Conservation (phyloP, 495 filamentous ascomycete species). For the Oleoguttula mirabilis region DNA sequence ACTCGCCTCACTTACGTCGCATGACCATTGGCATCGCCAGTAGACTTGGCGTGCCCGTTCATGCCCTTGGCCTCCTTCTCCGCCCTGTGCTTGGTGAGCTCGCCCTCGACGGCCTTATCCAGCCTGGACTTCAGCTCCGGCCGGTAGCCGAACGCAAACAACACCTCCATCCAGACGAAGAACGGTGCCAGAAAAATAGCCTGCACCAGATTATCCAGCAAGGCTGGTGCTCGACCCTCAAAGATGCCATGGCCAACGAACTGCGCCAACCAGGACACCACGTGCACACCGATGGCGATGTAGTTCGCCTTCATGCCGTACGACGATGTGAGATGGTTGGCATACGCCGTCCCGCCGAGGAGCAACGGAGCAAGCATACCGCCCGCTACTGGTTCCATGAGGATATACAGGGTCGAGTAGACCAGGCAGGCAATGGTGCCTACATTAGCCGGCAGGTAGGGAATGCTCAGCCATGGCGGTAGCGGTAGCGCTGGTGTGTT, state of each 20-base stretch:
- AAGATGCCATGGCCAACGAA: slow-evolving; percentile 87
- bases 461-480: slow-evolving; percentile 54
- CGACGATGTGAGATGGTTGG: slow-evolving; percentile 58
- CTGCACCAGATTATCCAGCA: slow-evolving; percentile 83
- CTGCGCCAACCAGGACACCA: slow-evolving; percentile 73
- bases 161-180: slow-evolving; percentile 92
- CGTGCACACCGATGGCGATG: slow-evolving; percentile 52
- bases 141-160: slow-evolving; percentile 85
- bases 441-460: slow-evolving; percentile 68
- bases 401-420: slow-evolving; percentile 71
- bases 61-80: slow-evolving; percentile 30
- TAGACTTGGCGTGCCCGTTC: slow-evolving; percentile 19
- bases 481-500: slow-evolving; percentile 63
- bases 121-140: slow-evolving; percentile 72
- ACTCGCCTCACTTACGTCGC: too few species aligned
- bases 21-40: slow-evolving; percentile 4
- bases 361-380: slow-evolving; percentile 59
- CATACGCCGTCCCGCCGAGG: slow-evolving; percentile 55
- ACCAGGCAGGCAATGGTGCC: slow-evolving; percentile 61
- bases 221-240: slow-evolving; percentile 75
- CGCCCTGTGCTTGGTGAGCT: slow-evolving; percentile 47
- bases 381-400: slow-evolving; percentile 89
- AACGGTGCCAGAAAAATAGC: slow-evolving; percentile 91
- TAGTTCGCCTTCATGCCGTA: slow-evolving; percentile 58
- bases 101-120: slow-evolving; percentile 57